phyloP scores from a whole-genome alignment of 495 filamentous ascomycete species.

The Daldinia childiae region DNA sequence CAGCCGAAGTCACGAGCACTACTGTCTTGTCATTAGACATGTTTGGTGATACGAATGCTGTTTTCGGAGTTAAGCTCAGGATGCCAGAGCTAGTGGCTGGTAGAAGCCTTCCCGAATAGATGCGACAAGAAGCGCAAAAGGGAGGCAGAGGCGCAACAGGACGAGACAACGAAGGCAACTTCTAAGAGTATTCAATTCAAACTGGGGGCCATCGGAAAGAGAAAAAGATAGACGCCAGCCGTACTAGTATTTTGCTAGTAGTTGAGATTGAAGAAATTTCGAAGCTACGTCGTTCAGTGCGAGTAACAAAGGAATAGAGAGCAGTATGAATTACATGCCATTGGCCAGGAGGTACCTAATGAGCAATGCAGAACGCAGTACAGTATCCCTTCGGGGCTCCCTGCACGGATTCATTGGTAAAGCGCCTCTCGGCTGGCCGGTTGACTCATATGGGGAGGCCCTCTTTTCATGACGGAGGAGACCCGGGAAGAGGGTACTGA shows the following conservation, averaged over 20 bases:
- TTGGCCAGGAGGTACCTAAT: constrained; percentile 9
- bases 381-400: constrained; percentile 16
- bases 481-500: constrained; percentile 27
- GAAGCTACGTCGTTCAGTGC: not conserved
- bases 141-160: not conserved
- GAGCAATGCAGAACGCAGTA: not conserved
- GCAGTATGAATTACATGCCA: constrained; percentile 18
- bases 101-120: constrained; percentile 5
- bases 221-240: not conserved
- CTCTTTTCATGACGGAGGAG: constrained; percentile 26
- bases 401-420: constrained; percentile 16
- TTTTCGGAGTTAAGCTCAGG: constrained; percentile 29
- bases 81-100: constrained; percentile 29
- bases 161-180: constrained; percentile 1
- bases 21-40: constrained; percentile 44
- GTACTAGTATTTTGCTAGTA: not conserved
- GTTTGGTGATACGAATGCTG: constrained; percentile 25
- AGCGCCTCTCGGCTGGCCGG: constrained; percentile 22
- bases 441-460: constrained; percentile 34
- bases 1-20: constrained; percentile 44
- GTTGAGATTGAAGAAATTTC: constrained; percentile 9
- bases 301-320: constrained; percentile 16
- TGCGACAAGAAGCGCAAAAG: constrained; percentile 15
- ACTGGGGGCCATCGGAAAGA: constrained; percentile 12
- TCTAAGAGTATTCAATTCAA: constrained; percentile 6